These are phyloP conservation scores for Vanrija pseudolonga DNA, from an alignment of 1,284 basidiomycete genomes.

Conservation along the genomic window DNA sequence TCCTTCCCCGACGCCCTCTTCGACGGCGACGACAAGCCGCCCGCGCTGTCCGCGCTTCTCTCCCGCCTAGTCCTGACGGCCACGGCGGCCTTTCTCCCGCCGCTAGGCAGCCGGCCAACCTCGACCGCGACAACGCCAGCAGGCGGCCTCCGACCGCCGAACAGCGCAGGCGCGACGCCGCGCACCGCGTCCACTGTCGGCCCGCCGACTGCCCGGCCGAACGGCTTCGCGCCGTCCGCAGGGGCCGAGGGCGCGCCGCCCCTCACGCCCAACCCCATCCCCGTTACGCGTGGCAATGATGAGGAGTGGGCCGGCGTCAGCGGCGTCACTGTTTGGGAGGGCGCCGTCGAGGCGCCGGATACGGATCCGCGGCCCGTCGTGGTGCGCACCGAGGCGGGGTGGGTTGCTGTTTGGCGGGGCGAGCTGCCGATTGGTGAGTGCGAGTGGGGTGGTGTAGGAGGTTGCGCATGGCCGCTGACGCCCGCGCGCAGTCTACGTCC, in stretches of 20 bases:
- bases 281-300: conserved; percentile 61
- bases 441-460: background rate
- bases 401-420: conserved; percentile 72
- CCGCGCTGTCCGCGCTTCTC: conserved; percentile 4
- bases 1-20: conserved; percentile 49
- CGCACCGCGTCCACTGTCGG: background rate
- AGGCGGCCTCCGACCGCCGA: background rate
- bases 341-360: conserved; percentile 32
- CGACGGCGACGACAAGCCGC: background rate
- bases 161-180: background rate
- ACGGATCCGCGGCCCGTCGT: conserved; percentile 45
- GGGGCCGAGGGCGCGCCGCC: conserved; percentile 18
- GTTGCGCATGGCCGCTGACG: background rate
- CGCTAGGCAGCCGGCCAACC: conserved; percentile 38
- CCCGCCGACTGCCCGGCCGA: background rate
- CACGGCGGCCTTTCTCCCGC: conserved; percentile 74
- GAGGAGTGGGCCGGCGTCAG: conserved; percentile 69
- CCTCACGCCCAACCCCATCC: conserved; percentile 38
- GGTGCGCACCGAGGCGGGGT: conserved; percentile 60
- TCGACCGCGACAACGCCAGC: conserved; percentile 9
- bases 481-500: conserved; percentile 54
- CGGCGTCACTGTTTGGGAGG: conserved; percentile 63
- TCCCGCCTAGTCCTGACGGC: conserved; percentile 60
- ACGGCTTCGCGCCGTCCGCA: background rate
- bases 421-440: conserved; percentile 69